These are phyloP conservation scores for Tricholoma sp. DNA, from an alignment of 768 basidiomycete genomes.

Conservation along the genomic window DNA sequence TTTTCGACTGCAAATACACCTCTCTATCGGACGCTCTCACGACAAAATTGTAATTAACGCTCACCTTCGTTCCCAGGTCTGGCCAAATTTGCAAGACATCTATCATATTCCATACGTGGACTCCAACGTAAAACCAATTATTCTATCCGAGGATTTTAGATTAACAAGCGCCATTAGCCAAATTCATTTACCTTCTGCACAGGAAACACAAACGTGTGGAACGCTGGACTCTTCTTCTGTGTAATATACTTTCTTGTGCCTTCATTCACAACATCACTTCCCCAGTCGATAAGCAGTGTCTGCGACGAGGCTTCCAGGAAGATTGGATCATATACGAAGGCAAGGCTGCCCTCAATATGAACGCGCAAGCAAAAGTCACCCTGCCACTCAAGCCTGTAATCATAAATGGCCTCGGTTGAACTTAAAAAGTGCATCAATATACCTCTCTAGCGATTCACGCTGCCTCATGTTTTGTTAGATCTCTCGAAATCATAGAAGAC, in stretches of 20 bases:
- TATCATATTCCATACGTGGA: conserved; percentile 36
- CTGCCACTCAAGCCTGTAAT: conserved; percentile 28
- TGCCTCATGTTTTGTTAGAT: conserved; percentile 9
- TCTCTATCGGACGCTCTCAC: not conserved
- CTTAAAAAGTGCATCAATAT: conserved; percentile 3
- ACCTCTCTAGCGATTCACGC: conserved; percentile 22
- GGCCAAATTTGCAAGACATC: conserved; percentile 31
- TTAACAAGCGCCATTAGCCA: not conserved
- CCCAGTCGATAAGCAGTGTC: conserved; percentile 54
- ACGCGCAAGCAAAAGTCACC: conserved; percentile 39
- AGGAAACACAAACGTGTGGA: conserved; percentile 51
- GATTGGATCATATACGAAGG: conserved; percentile 53
- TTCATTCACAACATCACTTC: conserved; percentile 28
- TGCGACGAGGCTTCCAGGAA: conserved; percentile 40
- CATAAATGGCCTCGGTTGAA: not conserved
- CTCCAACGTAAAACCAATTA: conserved; percentile 48
- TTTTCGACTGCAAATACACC: conserved; percentile 22
- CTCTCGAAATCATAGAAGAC: not conserved
- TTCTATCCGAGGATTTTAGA: conserved; percentile 24
- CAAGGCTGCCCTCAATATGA: conserved; percentile 32
- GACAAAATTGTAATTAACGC: conserved; percentile 3
- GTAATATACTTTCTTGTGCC: conserved; percentile 30
- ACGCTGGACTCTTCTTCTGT: conserved; percentile 16
- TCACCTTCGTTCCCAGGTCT: conserved; percentile 31
- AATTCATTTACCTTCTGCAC: conserved; percentile 34